phyloP scores from a whole-genome alignment of 305 asterid species.

The Nicotiana rustica region DNA sequence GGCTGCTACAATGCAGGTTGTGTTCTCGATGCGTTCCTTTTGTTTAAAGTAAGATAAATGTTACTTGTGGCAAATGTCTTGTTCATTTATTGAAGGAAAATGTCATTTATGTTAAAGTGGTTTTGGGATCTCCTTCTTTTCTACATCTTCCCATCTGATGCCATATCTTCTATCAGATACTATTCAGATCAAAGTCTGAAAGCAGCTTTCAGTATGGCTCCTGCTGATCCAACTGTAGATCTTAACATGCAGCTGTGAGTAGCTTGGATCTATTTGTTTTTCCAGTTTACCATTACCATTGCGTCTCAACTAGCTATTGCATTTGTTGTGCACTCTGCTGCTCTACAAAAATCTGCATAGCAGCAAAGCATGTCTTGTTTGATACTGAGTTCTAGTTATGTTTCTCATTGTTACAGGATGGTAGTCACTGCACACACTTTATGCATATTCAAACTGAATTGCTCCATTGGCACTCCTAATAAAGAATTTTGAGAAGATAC shows the following conservation, averaged over 20 bases:
- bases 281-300: slow-evolving; percentile 7
- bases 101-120: not conserved
- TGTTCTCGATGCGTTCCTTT: slow-evolving; percentile 82
- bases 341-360: not conserved
- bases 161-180: slow-evolving; percentile 60
- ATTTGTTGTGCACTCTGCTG: slow-evolving; percentile 12
- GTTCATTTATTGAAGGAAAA: not conserved
- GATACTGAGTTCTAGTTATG: slow-evolving; percentile 2
- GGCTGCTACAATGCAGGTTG: slow-evolving; percentile 98
- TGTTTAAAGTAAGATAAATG: slow-evolving; percentile 70
- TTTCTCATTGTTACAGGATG: slow-evolving; percentile 29
- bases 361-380: not conserved
- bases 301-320: slow-evolving; percentile 14
- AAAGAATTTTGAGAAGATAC: not conserved
- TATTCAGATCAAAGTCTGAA: slow-evolving; percentile 67
- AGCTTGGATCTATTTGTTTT: slow-evolving; percentile 26
- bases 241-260: slow-evolving; percentile 95
- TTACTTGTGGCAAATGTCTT: slow-evolving; percentile 30
- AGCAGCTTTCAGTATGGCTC: slow-evolving; percentile 77
- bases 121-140: slow-evolving; percentile 34
- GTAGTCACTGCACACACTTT: slow-evolving; percentile 27
- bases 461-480: not conserved
- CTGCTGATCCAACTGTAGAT: slow-evolving; percentile 94
- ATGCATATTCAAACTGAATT: not conserved
- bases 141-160: slow-evolving; percentile 28